Evolutionary conservation across 805 yeast species (phyloP), one percentile per base, ranked within the genome.

Genomic region (Wickerhamiella nectarea): DNA sequence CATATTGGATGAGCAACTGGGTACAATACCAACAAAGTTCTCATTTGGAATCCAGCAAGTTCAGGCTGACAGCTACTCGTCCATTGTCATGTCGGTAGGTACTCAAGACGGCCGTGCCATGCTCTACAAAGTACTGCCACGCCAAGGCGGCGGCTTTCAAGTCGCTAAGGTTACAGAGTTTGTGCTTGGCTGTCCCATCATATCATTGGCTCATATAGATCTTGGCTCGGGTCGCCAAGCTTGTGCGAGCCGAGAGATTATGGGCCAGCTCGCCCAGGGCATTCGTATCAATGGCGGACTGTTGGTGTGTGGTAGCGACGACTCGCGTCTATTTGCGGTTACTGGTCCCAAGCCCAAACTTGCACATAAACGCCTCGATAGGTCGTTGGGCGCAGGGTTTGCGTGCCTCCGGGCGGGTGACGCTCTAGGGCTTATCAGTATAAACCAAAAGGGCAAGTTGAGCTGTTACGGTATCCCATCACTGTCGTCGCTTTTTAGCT

Each of bases 41-140:
- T 86, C 84, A 50, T 84, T 87, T 58, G 71, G 87, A 0, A 78
- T 82, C 19, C 73, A 81, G 68, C 74, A 74, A 28, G 65, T 71
- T 41, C 81, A 77, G 1, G 75, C 72, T 22, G 91, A 81, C 45
- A 71, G 71, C 0, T 80, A 70, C 52, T 76, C 91, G 0, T 77
- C 85, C n/a, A 73, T 87, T 29, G 53, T 82, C 20, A 60, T 87
- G 61, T 61, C 74, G 19, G 80, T 78, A 10, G 97, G 97, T 19
- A 80, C 95, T 0, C 72, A 75, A 45, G 63, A 64, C 12, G 96
- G 96, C 14, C 80, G 82, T 45, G 55, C 85, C 10, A 48, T 78
- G 21, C 68, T 76, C 0, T 83, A 71, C 60, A 76, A 77, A 53
- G 60, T 87, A 2, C 56, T 76, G 3, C 94, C 94, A 1, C 70